Percentiles rank a stretch among this genome's conserved stretches.
These are phyloP conservation scores for Leucocoprinus birnbaumii DNA, from an alignment of 768 basidiomycete species.

Conservation along the genomic window DNA sequence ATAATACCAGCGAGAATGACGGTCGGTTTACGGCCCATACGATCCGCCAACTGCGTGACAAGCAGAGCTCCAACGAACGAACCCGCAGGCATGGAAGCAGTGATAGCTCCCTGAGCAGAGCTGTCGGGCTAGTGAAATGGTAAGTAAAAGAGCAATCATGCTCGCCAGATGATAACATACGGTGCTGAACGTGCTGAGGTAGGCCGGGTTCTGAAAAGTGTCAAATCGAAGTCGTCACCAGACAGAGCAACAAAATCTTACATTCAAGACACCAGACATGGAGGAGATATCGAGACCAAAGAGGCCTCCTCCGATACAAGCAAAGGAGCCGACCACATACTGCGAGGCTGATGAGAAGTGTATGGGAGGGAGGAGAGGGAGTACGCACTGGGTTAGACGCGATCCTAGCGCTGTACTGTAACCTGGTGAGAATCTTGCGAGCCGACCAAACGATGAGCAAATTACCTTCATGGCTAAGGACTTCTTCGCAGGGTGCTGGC, in stretches of 20 bases:
- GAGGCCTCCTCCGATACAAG: slow-evolving; percentile 77
- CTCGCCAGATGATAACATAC: slow-evolving; percentile 22
- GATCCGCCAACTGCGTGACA: slow-evolving; percentile 62
- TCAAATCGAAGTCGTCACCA: neutral
- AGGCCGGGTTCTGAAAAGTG: slow-evolving; percentile 32
- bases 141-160: neutral
- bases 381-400: slow-evolving; percentile 27
- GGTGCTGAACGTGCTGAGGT: slow-evolving; percentile 32
- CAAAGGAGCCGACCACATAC: slow-evolving; percentile 79
- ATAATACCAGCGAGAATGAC: slow-evolving; percentile 65
- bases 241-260: slow-evolving; percentile 6
- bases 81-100: slow-evolving; percentile 78
- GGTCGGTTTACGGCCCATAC: slow-evolving; percentile 61
- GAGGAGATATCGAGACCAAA: slow-evolving; percentile 83
- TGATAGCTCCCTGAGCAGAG: slow-evolving; percentile 66
- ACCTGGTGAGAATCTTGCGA: too few relatives aligned
- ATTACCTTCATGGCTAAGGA: slow-evolving; percentile 13
- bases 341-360: slow-evolving; percentile 20
- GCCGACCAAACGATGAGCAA: too few relatives aligned
- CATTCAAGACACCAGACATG: slow-evolving; percentile 71
- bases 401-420: slow-evolving; percentile 27
- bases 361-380: neutral
- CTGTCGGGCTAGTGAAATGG: slow-evolving; percentile 42
- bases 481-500: neutral
- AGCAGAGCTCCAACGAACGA: slow-evolving; percentile 65